phyloP scores from a whole-genome alignment of 2,329 filamentous ascomycete genomes.

The Colletotrichum viniferum region DNA sequence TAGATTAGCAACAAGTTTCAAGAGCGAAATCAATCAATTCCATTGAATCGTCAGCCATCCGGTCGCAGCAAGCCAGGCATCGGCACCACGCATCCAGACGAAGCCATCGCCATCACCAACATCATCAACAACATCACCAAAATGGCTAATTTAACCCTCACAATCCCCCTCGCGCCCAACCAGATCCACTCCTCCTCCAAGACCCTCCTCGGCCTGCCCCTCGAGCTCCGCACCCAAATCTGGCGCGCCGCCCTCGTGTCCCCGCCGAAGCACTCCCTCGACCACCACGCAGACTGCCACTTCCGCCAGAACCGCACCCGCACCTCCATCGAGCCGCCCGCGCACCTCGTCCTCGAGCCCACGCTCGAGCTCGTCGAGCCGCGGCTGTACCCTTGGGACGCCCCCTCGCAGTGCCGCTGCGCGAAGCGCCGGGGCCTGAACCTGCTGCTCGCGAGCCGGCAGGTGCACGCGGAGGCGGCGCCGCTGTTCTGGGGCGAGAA shows the following conservation, averaged over 20 bases:
- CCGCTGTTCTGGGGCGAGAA: constrained; percentile 10
- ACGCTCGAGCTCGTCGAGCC: background rate
- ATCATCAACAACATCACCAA: background rate
- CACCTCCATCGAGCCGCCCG: constrained; percentile 12
- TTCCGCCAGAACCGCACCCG: background rate
- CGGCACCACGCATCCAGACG: background rate
- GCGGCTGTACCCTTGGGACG: background rate
- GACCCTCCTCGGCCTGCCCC: constrained; percentile 11
- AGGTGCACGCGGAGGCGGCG: constrained; percentile 6
- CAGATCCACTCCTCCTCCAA: constrained; percentile 1
- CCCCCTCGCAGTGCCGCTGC: background rate
- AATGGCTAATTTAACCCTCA: background rate
- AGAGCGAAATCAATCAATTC: background rate
- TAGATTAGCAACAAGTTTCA: background rate
- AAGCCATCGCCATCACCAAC: background rate
- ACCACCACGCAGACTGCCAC: background rate
- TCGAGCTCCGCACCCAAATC: constrained; percentile 10
- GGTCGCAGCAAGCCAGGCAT: background rate
- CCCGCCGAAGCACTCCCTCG: background rate
- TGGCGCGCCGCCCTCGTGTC: constrained; percentile 4
- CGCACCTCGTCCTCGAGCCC: background rate
- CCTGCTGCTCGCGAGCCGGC: background rate
- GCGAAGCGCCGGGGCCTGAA: background rate
- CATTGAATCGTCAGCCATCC: background rate
- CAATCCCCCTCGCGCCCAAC: background rate